phyloP scores from a whole-genome alignment of 176 grass and related monocot species.

The barley (Hordeum vulgare) region MorexV3_pseudomolecules_assembly NC_058520.1:509627662-509628161 shows the following conservation, averaged over 20 bases:
- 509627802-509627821: constrained; percentile 32
- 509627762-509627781: neutral
- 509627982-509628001: constrained; percentile 38
- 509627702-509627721: neutral
- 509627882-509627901: constrained; percentile 31
- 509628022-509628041: neutral
- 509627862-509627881: constrained; percentile 18
- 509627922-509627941: constrained; percentile 70
- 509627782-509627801: neutral
- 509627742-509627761: neutral
- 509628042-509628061: neutral
- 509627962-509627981: no score
- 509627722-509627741: neutral
- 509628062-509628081: constrained; percentile 11
- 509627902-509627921: constrained; percentile 56
- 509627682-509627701: neutral
- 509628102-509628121: constrained; percentile 19
- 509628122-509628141: constrained; percentile 51
- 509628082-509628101: constrained; percentile 20
- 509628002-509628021: neutral
- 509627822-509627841: constrained; percentile 17
- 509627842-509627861: constrained; percentile 5
- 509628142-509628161: constrained; percentile 67
- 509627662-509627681: no score
- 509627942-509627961: constrained; percentile 30